Base-by-base conservation (phyloP, 495 filamentous ascomycete genomes). In the Podospora bellae-mahoneyi region DNA sequence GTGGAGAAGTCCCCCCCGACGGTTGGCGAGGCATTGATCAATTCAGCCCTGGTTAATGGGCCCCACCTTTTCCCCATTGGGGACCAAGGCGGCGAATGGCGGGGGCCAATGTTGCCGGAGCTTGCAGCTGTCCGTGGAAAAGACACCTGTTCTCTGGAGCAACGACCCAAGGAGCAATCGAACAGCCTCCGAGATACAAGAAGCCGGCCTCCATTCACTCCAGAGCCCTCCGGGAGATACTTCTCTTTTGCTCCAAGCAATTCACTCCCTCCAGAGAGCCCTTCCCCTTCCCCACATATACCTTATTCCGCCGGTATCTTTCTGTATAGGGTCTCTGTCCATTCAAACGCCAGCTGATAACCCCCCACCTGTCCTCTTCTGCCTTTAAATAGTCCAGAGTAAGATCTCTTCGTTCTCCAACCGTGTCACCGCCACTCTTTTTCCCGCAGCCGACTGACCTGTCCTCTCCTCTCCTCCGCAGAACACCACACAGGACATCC, bases 101-200 rank as follows among this genome's bases (percentile, higher is more conserved):
- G 23, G 23, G 20, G 23, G 23, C 70, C 69, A 72, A 68, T 65
- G 55, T 66, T 68, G 34, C 62, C 64, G 44, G 60, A 62, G 54
- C 60, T 44, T 62, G 28, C 48, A 59, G 57, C 44, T 18, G 63
- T 32, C 30, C 4, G 7, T n/a, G 66, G 74, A 77, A 73, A 75
- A 76, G 74, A 75, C 72, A 75, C 72, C 74, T 77, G 72, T 77
- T 76, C 74, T 65, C 72, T 71, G 66, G 64, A 70, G 66, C 69
- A n/a, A 3, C 26, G 68, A 63, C 60, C 73, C 66, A 70, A 32
- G 30, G 70, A 73, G 66, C 70, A 72, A 71, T 71, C 69, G 68
- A 66, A 66, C 63, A 53, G 27, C 34, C 28, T 27, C 61, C 64
- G 34, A 67, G 69, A 76, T 74, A 74, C 70, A 71, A 76, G 71